These are phyloP conservation scores for Annulohypoxylon moriforme DNA, from an alignment of 495 filamentous ascomycete genomes.

Conservation along the genomic window DNA sequence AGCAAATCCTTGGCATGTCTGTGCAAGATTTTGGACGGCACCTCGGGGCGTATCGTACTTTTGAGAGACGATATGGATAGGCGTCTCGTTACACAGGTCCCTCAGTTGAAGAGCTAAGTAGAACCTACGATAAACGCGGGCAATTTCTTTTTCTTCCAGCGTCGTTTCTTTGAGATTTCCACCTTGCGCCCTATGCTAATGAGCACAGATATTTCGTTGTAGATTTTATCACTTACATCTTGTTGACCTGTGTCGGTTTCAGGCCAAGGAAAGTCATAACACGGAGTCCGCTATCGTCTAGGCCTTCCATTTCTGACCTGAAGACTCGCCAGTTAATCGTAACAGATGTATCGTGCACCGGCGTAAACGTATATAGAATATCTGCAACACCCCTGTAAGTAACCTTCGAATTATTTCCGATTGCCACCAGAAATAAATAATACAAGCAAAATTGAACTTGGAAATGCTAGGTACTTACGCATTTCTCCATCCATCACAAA, in stretches of 20 bases:
- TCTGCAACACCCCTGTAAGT: constrained; percentile 49
- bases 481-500: constrained; percentile 90
- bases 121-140: constrained; percentile 78
- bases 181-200: constrained; percentile 71
- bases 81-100: constrained; percentile 82
- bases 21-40: constrained; percentile 75
- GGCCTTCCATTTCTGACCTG: constrained; percentile 72
- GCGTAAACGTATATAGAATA: constrained; percentile 83
- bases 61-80: constrained; percentile 73
- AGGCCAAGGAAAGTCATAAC: constrained; percentile 77
- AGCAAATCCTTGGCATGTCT: constrained; percentile 83
- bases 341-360: constrained; percentile 66
- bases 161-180: constrained; percentile 73
- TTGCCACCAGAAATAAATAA: neutral
- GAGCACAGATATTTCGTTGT: constrained; percentile 37
- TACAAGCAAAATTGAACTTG: neutral
- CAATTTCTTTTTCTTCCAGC: constrained; percentile 66
- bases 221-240: constrained; percentile 65
- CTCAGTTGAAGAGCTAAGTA: constrained; percentile 84
- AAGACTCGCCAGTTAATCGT: constrained; percentile 80
- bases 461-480: constrained; percentile 55
- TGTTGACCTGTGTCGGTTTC: constrained; percentile 75
- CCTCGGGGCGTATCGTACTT: constrained; percentile 79
- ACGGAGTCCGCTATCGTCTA: constrained; percentile 77
- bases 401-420: neutral